phyloP scores from a whole-genome alignment of 129 eudicot genomes.

The Chrysanthemum lavandulifolium region DNA sequence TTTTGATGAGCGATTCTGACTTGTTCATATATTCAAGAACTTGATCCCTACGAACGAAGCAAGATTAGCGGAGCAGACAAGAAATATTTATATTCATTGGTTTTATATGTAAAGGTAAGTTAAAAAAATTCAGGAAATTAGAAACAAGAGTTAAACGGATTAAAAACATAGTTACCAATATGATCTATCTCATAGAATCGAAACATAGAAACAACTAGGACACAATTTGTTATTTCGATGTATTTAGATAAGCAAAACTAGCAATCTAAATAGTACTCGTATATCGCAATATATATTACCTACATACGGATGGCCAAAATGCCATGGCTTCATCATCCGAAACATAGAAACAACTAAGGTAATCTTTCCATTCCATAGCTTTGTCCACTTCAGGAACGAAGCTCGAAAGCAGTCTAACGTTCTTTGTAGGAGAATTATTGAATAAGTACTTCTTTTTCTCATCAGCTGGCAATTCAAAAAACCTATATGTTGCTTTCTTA shows the following conservation, averaged over 20 bases:
- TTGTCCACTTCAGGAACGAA: conserved; percentile 51
- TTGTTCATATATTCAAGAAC: conserved; percentile 31
- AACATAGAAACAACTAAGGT: conserved; percentile 35
- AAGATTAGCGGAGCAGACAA: background rate
- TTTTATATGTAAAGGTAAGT: too few species aligned
- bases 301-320: conserved; percentile 48
- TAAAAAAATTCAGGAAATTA: too few species aligned
- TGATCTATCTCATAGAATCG: background rate
- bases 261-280: too few species aligned
- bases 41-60: background rate
- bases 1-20: conserved; percentile 33
- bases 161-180: too few species aligned
- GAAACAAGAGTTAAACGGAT: too few species aligned
- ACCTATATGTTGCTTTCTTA: conserved; percentile 40
- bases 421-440: conserved; percentile 36
- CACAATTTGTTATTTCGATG: conserved; percentile 13
- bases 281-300: conserved; percentile 14
- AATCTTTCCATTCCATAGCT: conserved; percentile 49
- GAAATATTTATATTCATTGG: too few species aligned
- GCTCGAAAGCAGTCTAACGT: conserved; percentile 45
- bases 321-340: conserved; percentile 32
- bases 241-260: background rate
- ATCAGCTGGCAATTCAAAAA: conserved; percentile 46
- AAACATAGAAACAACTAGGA: conserved; percentile 35
- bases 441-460: conserved; percentile 58